Evolutionary conservation across 192 early-diverging fungal species (phyloP), one percentile per base, ranked within the genome.

Genomic region (Backusella parvicylindrica): DNA sequence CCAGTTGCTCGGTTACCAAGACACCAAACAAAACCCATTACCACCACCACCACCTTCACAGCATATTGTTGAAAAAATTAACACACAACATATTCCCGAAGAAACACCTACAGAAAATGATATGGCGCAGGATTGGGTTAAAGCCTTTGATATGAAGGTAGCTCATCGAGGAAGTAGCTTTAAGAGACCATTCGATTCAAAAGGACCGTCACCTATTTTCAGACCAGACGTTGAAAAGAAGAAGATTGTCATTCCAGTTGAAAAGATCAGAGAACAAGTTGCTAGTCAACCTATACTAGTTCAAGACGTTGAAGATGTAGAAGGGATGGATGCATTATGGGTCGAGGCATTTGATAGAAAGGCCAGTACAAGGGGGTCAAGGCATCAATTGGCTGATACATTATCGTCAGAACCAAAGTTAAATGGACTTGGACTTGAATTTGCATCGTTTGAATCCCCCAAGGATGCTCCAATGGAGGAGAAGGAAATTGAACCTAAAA

Each of bases 331-430:
- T 73, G 38, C 0, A 12, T 28, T 64, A 69, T 80, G 79, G 79
- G 71, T 80, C 3, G 64, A 80, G 41, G 79, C 79, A 21, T 80
- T 80, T 73, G 74, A 80, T 53, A 47, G 36, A 56, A 80, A 80
- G 50, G 75, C 76, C 6, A 40, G 50, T 16, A 70, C 75, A 13
- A 49, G 75, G 28, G 71, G 71, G 18, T 64, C 73, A 65, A 33
- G 53, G 26, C 21, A 26, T 8, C 9, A 43, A 16, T 31, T 70
- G 16, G 28, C 28, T 8, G 68, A 70, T 18, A 70, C 68, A 28
- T 18, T 70, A 16, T 70, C 68, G 2, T 8, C 68, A 26, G 15
- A 38, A 31, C 68, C 68, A 28, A 47, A 26, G 21, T 28, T 60
- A n/a, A 13, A 21, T 11, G 53, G 23, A 11, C 53, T 60, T 26